A percentile compares a stretch with the other conserved stretches of the same genome.
phyloP scores from a whole-genome alignment of 371 early-diverging fungal genomes.

The Sporodiniella umbellata region DNA sequence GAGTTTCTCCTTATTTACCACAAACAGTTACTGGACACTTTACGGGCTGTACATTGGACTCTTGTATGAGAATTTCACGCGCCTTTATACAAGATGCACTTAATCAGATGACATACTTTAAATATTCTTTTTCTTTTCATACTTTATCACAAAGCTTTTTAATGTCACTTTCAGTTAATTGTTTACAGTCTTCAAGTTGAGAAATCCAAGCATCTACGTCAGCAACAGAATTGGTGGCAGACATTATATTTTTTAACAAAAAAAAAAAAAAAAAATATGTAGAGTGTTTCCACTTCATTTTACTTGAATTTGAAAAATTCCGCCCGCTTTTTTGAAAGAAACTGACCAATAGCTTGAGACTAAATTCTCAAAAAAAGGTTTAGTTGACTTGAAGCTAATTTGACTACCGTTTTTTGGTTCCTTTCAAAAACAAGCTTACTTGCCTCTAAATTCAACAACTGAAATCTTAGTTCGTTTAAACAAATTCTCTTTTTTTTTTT shows the following conservation, averaged over 20 bases:
- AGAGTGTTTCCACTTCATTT: too few relatives aligned
- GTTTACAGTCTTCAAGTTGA: constrained; percentile 86
- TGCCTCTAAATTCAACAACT: too few relatives aligned
- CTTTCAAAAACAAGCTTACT: too few relatives aligned
- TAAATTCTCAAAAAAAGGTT: too few relatives aligned
- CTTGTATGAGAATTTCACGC: constrained; percentile 89
- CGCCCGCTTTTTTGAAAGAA: too few relatives aligned
- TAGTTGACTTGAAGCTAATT: too few relatives aligned
- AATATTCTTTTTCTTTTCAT: constrained; percentile 1
- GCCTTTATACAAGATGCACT: constrained; percentile 50
- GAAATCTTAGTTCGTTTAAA: too few relatives aligned
- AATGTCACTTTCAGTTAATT: constrained; percentile 89
- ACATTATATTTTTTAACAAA: constrained; percentile 22
- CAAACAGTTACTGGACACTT: constrained; percentile 96
- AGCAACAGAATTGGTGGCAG: constrained; percentile 42
- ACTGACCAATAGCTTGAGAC: too few relatives aligned
- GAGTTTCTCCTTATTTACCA: constrained; percentile 47
- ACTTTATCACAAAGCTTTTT: constrained; percentile 95
- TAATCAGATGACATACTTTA: neutral
- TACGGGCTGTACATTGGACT: constrained; percentile 95
- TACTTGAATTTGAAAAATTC: neutral
- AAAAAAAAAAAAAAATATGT: neutral
- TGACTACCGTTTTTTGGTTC: too few relatives aligned
- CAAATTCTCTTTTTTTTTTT: too few relatives aligned
- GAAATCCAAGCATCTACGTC: constrained; percentile 88